These are phyloP conservation scores for Penicillium turbatum DNA, from an alignment of 495 filamentous ascomycete species.

Conservation along the genomic window DNA sequence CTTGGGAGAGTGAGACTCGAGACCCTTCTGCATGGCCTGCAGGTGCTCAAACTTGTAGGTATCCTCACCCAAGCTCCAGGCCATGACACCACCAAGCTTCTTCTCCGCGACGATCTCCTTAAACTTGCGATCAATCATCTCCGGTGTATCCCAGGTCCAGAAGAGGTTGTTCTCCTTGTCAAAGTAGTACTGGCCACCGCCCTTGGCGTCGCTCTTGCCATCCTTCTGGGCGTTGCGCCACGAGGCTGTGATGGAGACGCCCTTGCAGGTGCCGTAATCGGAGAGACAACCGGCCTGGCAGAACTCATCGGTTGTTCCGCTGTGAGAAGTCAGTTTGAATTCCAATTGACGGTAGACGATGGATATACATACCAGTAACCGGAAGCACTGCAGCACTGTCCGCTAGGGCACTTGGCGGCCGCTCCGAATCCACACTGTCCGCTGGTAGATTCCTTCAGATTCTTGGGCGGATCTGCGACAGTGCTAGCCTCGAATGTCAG, in stretches of 20 bases:
- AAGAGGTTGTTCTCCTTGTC: slow-evolving; percentile 56
- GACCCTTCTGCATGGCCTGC: slow-evolving; percentile 49
- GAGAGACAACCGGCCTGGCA: slow-evolving; percentile 37
- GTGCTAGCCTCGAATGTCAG: slow-evolving; percentile 52
- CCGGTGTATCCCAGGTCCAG: slow-evolving; percentile 73
- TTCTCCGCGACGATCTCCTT: slow-evolving; percentile 53
- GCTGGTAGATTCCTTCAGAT: slow-evolving; percentile 42
- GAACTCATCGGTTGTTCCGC: slow-evolving; percentile 34
- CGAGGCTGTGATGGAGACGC: slow-evolving; percentile 34
- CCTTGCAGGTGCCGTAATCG: slow-evolving; percentile 44
- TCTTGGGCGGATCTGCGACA: slow-evolving; percentile 46
- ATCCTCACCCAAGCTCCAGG: slow-evolving; percentile 73
- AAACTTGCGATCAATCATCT: slow-evolving; percentile 60
- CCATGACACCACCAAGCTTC: slow-evolving; percentile 64
- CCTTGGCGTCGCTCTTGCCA: slow-evolving; percentile 53
- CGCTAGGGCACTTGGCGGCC: slow-evolving; percentile 31
- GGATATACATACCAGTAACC: slow-evolving; percentile 34
- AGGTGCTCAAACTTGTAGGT: slow-evolving; percentile 56
- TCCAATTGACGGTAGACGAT: not conserved
- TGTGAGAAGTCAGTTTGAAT: slow-evolving; percentile 7
- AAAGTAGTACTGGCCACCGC: slow-evolving; percentile 67
- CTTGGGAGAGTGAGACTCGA: slow-evolving; percentile 20
- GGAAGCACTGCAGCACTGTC: slow-evolving; percentile 36
- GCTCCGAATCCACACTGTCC: slow-evolving; percentile 31
- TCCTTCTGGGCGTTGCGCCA: slow-evolving; percentile 48